A percentile compares a stretch with the other conserved stretches of the same genome.
phyloP scores from a whole-genome alignment of 257 asterid species.

The Scutellaria galericulata region DNA sequence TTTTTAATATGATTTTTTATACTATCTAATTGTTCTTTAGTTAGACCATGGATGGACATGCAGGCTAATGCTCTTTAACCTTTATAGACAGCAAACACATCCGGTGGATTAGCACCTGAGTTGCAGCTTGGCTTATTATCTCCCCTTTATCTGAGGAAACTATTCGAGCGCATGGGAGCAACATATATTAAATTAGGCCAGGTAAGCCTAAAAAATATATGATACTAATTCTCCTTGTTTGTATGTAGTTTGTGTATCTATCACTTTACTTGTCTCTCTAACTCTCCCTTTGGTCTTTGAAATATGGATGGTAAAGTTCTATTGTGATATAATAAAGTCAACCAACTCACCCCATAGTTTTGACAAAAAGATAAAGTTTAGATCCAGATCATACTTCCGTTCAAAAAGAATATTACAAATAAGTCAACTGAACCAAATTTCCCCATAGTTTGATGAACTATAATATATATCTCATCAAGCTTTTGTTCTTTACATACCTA shows the following conservation, averaged over 20 bases:
- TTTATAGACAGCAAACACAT: constrained; percentile 66
- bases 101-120: constrained; percentile 67
- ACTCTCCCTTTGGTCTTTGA: background rate
- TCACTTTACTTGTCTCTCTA: background rate
- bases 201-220: constrained; percentile 49
- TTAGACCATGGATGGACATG: background rate
- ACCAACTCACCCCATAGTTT: background rate
- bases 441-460: background rate
- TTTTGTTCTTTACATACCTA: constrained; percentile 13
- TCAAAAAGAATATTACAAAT: constrained; percentile 7
- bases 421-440: background rate
- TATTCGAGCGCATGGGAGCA: constrained; percentile 98
- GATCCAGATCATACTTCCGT: background rate
- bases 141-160: constrained; percentile 83
- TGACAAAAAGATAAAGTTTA: background rate
- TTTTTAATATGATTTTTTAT: constrained; percentile 1
- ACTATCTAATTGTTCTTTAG: constrained; percentile 15
- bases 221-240: background rate
- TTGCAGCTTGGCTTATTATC: constrained; percentile 94
- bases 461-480: constrained; percentile 9
- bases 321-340: constrained; percentile 8
- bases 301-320: background rate
- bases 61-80: constrained; percentile 35
- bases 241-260: background rate
- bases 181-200: constrained; percentile 95